Evolutionary conservation across 2,329 filamentous ascomycete genomes (phyloP).

Genomic region (Pseudopyricularia cyperi): DNA sequence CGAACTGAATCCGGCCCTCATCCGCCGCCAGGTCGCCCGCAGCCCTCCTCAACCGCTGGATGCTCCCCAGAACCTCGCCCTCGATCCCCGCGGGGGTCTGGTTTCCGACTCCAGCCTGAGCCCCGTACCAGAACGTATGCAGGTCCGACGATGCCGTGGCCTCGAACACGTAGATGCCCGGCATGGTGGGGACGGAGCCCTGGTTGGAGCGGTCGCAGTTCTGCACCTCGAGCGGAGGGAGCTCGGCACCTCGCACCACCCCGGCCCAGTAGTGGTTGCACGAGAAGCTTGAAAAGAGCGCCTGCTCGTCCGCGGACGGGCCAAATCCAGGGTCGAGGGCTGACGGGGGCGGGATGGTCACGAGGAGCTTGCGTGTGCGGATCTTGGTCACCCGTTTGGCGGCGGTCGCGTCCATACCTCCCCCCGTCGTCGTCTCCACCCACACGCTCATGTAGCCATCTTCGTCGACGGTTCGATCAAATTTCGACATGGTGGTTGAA

Average conservation of each 20-base stretch:
- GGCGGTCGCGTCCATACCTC: neutral
- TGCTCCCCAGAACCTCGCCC: neutral
- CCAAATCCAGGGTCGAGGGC: neutral
- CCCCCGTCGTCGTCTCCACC: neutral
- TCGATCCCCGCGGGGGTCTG: neutral
- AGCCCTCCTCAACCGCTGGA: neutral
- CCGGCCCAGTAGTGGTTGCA: constrained; percentile 4
- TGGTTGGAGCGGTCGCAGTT: neutral
- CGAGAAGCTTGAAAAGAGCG: constrained; percentile 3
- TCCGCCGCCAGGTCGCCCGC: neutral
- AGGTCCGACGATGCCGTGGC: neutral
- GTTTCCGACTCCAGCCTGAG: neutral
- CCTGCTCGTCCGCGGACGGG: neutral
- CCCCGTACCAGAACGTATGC: neutral
- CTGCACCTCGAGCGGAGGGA: neutral
- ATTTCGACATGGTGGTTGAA: neutral
- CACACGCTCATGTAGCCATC: neutral
- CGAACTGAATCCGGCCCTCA: neutral
- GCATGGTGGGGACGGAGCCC: neutral
- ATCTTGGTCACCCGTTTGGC: neutral
- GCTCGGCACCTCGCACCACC: constrained; percentile 1
- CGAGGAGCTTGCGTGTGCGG: neutral
- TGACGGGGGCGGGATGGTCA: neutral
- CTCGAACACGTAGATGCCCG: neutral
- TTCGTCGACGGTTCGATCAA: neutral